Evolutionary conservation across 495 filamentous ascomycete species (phyloP).

Genomic region (Rhizodiscina lignyota): DNA sequence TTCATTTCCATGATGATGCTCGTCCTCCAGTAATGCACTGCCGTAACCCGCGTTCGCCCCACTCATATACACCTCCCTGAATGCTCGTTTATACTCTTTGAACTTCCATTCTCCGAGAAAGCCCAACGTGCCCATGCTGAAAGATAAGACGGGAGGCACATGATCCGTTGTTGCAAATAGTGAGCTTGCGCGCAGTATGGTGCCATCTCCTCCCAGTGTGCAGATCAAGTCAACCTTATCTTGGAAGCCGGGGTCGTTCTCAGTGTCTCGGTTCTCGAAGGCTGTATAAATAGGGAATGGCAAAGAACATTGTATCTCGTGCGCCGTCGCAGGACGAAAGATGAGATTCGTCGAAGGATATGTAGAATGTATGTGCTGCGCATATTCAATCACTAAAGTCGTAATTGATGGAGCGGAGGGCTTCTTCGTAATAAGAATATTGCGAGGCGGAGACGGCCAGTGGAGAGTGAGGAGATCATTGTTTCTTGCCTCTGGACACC

Average conservation of each 20-base stretch:
- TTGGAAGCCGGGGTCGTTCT: conserved; percentile 17
- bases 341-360: conserved; percentile 73
- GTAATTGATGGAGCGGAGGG: conserved; percentile 54
- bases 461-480: conserved; percentile 61
- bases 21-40: no score
- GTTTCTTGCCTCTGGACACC: conserved; percentile 33
- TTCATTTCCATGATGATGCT: no score
- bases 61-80: conserved; percentile 86
- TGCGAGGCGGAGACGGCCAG: conserved; percentile 81
- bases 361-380: conserved; percentile 59
- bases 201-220: conserved; percentile 90
- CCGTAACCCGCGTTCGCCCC: conserved; percentile 41
- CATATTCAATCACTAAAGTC: conserved; percentile 57
- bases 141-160: conserved; percentile 84
- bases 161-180: conserved; percentile 68
- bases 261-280: background rate
- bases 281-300: conserved; percentile 61
- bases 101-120: conserved; percentile 97
- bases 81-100: conserved; percentile 72
- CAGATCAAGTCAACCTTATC: conserved; percentile 73
- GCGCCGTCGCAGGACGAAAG: conserved; percentile 61
- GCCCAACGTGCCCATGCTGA: conserved; percentile 91
- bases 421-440: conserved; percentile 83
- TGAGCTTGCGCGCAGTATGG: conserved; percentile 79
- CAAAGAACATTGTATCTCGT: conserved; percentile 53